A percentile compares a stretch with the other conserved stretches of the same genome.
These are phyloP conservation scores for Daldinia childiae DNA, from an alignment of 495 filamentous ascomycete species.

Conservation along the genomic window DNA sequence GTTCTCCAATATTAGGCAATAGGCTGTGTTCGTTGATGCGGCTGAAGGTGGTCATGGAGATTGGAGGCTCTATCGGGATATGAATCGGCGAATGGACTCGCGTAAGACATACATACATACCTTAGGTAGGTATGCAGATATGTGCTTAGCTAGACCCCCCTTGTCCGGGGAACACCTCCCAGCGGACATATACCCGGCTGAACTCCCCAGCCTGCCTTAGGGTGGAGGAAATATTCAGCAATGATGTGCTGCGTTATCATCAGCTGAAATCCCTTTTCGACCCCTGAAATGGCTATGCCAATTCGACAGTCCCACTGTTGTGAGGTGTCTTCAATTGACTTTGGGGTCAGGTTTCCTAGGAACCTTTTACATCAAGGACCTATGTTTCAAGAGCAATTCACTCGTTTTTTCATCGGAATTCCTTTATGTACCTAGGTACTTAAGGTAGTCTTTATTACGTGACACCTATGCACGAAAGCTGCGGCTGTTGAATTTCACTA, in stretches of 20 bases:
- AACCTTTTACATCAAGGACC: too few relatives aligned
- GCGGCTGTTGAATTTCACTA: too few relatives aligned
- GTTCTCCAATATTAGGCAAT: neutral
- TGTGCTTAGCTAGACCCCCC: neutral
- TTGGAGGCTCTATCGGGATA: neutral
- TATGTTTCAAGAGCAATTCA: too few relatives aligned
- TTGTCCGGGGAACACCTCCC: neutral
- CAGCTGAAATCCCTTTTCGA: neutral
- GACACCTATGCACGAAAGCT: too few relatives aligned
- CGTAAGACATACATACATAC: neutral
- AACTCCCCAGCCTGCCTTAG: neutral
- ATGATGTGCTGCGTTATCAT: neutral
- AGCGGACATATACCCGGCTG: neutral
- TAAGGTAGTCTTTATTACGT: too few relatives aligned
- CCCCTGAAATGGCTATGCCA: neutral
- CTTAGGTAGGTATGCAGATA: too few relatives aligned
- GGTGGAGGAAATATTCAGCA: neutral
- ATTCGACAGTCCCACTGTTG: neutral
- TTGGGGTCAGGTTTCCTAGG: too few relatives aligned
- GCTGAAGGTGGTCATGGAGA: conserved; percentile 1
- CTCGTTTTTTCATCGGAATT: too few relatives aligned
- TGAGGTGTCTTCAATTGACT: neutral
- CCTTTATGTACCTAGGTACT: too few relatives aligned
- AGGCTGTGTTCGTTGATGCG: neutral
- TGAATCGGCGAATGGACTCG: conserved; percentile 1